Percentiles rank a stretch among this genome's conserved stretches.
phyloP scores from a whole-genome alignment of 1,284 basidiomycete species.

The Pseudozyma thailandica region DNA sequence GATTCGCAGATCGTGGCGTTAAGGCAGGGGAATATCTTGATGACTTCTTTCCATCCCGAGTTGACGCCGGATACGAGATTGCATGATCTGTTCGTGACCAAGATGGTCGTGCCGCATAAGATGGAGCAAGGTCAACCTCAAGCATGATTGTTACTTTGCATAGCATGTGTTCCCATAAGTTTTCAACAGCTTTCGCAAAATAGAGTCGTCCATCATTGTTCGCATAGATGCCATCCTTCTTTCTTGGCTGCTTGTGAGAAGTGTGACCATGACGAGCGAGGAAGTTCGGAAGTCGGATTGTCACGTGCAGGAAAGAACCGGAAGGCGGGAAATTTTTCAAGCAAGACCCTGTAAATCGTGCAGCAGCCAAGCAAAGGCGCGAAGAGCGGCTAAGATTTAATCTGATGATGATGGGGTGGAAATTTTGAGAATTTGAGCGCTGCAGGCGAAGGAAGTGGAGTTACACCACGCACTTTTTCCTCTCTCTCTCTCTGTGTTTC shows the following conservation, averaged over 20 bases:
- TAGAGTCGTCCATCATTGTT: too few relatives aligned
- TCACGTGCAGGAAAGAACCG: too few relatives aligned
- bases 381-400: too few relatives aligned
- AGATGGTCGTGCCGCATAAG: conserved; percentile 35
- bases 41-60: conserved; percentile 95
- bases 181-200: too few relatives aligned
- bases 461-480: too few relatives aligned
- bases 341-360: not conserved
- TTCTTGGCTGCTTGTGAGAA: too few relatives aligned
- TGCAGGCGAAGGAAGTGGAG: too few relatives aligned
- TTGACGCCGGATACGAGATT: conserved; percentile 86
- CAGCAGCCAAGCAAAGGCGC: not conserved
- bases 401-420: too few relatives aligned
- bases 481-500: too few relatives aligned
- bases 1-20: conserved; percentile 82
- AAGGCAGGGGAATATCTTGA: conserved; percentile 82
- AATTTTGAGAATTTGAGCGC: too few relatives aligned
- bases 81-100: conserved; percentile 82
- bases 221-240: conserved; percentile 4
- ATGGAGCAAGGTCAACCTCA: conserved; percentile 2
- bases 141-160: not conserved
- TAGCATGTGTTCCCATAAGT: too few relatives aligned
- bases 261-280: not conserved
- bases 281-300: conserved; percentile 15
- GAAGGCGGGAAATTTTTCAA: not conserved